Conservation (phyloP, 75 land plant species). For the Larix kaempferi region DNA sequence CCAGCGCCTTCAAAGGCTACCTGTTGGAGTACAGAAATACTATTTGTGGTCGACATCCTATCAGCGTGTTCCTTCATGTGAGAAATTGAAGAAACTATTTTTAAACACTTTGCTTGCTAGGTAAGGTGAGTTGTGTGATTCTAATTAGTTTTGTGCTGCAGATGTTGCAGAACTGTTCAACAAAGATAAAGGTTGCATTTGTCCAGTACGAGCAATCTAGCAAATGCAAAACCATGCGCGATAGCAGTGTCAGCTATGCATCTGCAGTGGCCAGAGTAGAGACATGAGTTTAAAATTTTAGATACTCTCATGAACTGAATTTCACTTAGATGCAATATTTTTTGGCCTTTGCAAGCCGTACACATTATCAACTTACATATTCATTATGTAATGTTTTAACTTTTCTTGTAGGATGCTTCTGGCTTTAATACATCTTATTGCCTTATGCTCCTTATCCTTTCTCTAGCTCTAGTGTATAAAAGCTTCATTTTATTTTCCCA, state of each 20-base stretch:
- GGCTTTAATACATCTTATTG: too few relatives aligned
- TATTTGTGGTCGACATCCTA: conserved; percentile 95
- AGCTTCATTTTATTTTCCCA: too few relatives aligned
- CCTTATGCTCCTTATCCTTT: too few relatives aligned
- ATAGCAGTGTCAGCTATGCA: conserved; percentile 98
- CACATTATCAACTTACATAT: background rate
- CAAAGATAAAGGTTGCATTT: conserved; percentile 65
- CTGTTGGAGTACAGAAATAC: conserved; percentile 76
- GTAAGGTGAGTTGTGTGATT: background rate
- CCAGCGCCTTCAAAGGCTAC: conserved; percentile 74
- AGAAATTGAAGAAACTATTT: conserved; percentile 4
- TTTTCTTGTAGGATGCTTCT: too few relatives aligned
- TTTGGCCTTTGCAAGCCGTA: background rate
- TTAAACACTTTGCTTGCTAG: background rate
- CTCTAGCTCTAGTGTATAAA: too few relatives aligned
- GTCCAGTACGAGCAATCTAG: conserved; percentile 92
- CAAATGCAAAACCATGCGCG: conserved; percentile 79
- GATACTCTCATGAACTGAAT: background rate
- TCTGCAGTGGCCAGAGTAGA: conserved; percentile 75
- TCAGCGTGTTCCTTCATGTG: conserved; percentile 94
- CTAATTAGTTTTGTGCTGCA: conserved; percentile 17
- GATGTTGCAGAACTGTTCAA: conserved; percentile 77
- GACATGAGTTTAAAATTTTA: background rate
- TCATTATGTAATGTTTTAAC: too few relatives aligned
- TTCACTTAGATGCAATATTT: background rate